These are phyloP conservation scores for Hysterangium stoloniferum DNA, from an alignment of 768 basidiomycete species.

Conservation along the genomic window DNA sequence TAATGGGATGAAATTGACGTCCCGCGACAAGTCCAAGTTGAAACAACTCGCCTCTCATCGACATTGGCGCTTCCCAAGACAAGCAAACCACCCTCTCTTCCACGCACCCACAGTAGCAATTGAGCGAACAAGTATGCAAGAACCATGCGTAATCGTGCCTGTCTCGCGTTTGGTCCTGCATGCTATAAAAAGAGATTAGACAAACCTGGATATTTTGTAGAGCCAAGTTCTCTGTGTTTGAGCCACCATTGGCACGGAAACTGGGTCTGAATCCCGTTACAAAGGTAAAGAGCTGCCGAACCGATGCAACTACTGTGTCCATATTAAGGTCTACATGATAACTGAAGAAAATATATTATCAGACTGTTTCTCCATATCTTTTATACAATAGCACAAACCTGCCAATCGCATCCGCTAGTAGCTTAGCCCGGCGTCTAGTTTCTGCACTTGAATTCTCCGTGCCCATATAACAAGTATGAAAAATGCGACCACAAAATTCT, in stretches of 20 bases:
- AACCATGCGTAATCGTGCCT: conserved; percentile 94
- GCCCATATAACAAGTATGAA: conserved; percentile 99
- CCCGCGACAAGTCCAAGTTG: not conserved
- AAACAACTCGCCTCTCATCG: conserved; percentile 76
- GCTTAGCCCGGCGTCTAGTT: conserved; percentile 79
- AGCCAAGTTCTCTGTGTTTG: conserved; percentile 84
- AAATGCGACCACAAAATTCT: conserved; percentile 80
- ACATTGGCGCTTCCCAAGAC: conserved; percentile 98
- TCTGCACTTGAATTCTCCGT: conserved; percentile 91
- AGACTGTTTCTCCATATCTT: not conserved
- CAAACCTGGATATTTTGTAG: conserved; percentile 91
- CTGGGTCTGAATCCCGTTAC: conserved; percentile 69
- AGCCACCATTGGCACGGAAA: conserved; percentile 85
- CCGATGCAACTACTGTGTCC: conserved; percentile 82
- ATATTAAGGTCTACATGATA: conserved; percentile 96
- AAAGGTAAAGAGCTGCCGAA: conserved; percentile 73
- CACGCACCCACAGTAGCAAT: conserved; percentile 85
- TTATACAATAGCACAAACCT: conserved; percentile 46
- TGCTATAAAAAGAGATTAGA: not conserved
- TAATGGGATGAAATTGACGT: not conserved
- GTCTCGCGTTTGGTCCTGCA: not conserved
- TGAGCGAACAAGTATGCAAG: conserved; percentile 93
- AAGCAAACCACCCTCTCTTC: conserved; percentile 74
- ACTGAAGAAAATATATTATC: conserved; percentile 30
- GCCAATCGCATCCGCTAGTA: conserved; percentile 82